A percentile compares a stretch with the other conserved stretches of the same genome.
Evolutionary conservation across 139 green algal genomes (phyloP).

Genomic region (Yamagishiella unicocca): DNA sequence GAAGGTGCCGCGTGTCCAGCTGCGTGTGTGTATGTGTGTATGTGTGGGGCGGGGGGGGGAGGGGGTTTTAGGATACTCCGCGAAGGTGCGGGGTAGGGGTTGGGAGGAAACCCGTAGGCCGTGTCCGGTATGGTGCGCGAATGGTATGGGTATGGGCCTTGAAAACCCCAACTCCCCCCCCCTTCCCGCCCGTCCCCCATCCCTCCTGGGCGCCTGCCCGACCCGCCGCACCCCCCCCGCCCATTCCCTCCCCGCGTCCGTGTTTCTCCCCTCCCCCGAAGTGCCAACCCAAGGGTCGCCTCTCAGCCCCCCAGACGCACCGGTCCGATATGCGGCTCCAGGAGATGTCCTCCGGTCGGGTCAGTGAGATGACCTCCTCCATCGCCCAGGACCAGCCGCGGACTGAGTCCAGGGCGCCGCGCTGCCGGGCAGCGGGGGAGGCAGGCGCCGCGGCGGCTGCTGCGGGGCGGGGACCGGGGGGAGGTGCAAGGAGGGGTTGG

Average conservation of each 20-base stretch:
- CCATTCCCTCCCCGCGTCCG: neutral
- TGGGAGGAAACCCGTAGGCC: too few species aligned
- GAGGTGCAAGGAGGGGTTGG: neutral
- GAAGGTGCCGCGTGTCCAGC: conserved; percentile 36
- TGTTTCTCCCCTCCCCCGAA: neutral
- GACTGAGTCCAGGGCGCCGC: conserved; percentile 61
- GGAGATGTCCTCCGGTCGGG: conserved; percentile 27
- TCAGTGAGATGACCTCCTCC: neutral
- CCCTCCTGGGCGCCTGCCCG: too few species aligned
- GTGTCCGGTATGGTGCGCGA: too few species aligned
- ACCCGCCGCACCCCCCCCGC: too few species aligned
- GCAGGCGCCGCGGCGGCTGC: neutral
- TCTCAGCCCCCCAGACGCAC: neutral
- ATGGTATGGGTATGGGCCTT: too few species aligned
- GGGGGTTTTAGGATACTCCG: too few species aligned
- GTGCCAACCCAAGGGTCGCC: too few species aligned
- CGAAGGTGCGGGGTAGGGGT: too few species aligned
- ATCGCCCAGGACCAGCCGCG: conserved; percentile 63
- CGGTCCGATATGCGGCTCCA: conserved; percentile 33
- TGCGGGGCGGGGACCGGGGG: neutral
- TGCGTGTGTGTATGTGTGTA: neutral
- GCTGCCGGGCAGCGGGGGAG: conserved; percentile 30
- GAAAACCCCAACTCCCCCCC: too few species aligned
- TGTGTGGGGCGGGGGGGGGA: neutral
- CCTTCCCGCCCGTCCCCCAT: too few species aligned